Evolutionary conservation across 257 asterid species (phyloP), one percentile per base, ranked within the genome.

Genomic region (Salvia rosmarinus): DNA sequence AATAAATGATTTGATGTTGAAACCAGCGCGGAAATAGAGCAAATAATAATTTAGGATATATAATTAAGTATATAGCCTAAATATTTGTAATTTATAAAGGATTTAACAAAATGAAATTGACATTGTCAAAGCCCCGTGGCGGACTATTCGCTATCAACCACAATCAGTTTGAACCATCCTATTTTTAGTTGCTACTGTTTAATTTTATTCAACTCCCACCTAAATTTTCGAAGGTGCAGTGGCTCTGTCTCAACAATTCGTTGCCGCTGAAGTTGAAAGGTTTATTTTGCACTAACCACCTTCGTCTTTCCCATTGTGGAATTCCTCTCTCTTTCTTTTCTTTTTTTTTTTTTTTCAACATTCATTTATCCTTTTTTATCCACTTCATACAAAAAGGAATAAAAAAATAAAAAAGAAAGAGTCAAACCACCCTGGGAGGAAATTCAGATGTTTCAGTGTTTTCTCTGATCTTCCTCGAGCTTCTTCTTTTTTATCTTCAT

Each of bases 191-290:
- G 20, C 19, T 35, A 1, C 10, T 19, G 20, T 39, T 63, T 20
- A 40, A 42, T 42, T 64, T 62, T 10, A 12, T 57, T 10, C 23
- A 20, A 12, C 25, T 44, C 59, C 21, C 37, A 50, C 85, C 87
- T 75, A 76, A 73, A 81, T 34, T 77, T 74, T 81, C 75, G 86
- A 79, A 5, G 49, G 76, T 77, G 65, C 70, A 64, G 78, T 60
- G 77, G 78, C 75, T 55, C 60, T 23, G 58, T 76, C 32, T 69
- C 80, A 79, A 74, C 51, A 70, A 84, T 62, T 74, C 72, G 64
- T 73, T 70, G 86, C 88, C 89, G 63, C 76, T 79, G 85, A 85
- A 80, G 64, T 70, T 54, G 78, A 63, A 76, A 72, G 87, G 75
- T 49, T 78, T 79, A 71, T 66, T 78, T 78, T 74, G 82, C 77